phyloP scores from a whole-genome alignment of 768 basidiomycete genomes.

The Chlorophyllum brunneum region DNA sequence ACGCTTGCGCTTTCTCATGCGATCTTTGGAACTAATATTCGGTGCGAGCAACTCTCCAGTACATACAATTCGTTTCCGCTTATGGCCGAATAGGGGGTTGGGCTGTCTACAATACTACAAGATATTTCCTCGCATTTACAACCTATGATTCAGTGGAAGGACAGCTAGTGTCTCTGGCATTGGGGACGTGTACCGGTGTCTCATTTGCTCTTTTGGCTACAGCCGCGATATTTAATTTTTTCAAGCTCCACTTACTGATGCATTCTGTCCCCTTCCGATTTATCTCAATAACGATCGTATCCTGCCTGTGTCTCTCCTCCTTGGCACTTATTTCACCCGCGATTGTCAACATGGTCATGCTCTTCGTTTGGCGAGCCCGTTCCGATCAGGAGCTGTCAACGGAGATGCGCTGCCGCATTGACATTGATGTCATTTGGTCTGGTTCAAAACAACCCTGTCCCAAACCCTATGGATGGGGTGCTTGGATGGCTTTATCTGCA shows the following conservation, averaged over 20 bases:
- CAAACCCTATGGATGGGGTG: slow-evolving; percentile 38
- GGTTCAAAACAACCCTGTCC: slow-evolving; percentile 26
- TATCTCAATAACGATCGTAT: slow-evolving; percentile 25
- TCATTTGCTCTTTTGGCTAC: slow-evolving; percentile 36
- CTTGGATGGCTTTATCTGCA: slow-evolving; percentile 52
- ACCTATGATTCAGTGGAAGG: slow-evolving; percentile 36
- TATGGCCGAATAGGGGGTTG: slow-evolving; percentile 41
- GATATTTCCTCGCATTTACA: slow-evolving; percentile 62
- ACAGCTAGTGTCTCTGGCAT: slow-evolving; percentile 39
- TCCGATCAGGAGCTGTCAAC: slow-evolving; percentile 32
- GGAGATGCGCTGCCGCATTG: slow-evolving; percentile 50
- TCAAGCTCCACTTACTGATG: slow-evolving; percentile 33
- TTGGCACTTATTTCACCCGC: slow-evolving; percentile 49
- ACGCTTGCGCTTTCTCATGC: slow-evolving; percentile 25
- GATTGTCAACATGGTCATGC: slow-evolving; percentile 49
- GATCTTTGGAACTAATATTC: slow-evolving; percentile 30
- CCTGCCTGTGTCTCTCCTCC: slow-evolving; percentile 39
- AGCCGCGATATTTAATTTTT: slow-evolving; percentile 34
- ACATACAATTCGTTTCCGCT: slow-evolving; percentile 5
- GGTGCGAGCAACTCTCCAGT: slow-evolving; percentile 27
- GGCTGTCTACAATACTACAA: slow-evolving; percentile 57
- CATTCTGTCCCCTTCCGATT: slow-evolving; percentile 26
- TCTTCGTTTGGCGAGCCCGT: slow-evolving; percentile 48
- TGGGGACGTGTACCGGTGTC: slow-evolving; percentile 44
- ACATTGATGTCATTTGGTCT: slow-evolving; percentile 68